phyloP scores from a whole-genome alignment of 306 rosid genomes.

The Trichosanthes truncata region DNA sequence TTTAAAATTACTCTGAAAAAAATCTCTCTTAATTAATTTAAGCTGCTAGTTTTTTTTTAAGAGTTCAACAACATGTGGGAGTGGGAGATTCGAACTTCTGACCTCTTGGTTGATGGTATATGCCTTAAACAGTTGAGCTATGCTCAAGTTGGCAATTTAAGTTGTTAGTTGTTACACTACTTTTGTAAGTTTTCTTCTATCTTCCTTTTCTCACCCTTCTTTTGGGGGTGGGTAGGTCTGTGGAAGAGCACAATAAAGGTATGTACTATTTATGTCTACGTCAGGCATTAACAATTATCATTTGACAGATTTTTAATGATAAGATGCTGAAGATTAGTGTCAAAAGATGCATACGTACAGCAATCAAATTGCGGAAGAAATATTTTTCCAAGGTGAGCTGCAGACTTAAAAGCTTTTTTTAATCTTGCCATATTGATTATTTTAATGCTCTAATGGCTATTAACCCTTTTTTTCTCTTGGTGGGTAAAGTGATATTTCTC shows the following conservation, averaged over 20 bases:
- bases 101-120: no score
- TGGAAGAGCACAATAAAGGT: background rate
- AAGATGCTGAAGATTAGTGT: conserved; percentile 69
- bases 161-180: background rate
- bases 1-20: background rate
- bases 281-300: background rate
- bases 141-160: background rate
- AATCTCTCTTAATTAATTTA: background rate
- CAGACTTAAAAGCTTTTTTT: conserved; percentile 2
- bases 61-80: no score
- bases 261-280: no score
- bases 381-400: conserved; percentile 65
- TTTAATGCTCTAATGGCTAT: background rate
- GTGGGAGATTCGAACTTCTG: no score
- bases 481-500: background rate
- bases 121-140: no score
- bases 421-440: conserved; percentile 9
- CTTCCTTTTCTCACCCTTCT: background rate
- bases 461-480: conserved; percentile 4
- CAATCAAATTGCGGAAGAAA: conserved; percentile 80
- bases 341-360: conserved; percentile 58
- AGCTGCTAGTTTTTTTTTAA: background rate
- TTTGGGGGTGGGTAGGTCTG: background rate
- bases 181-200: background rate
- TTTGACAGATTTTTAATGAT: conserved; percentile 72